Conservation (phyloP, 2,329 filamentous ascomycete species). For the Calycina marina region DNA sequence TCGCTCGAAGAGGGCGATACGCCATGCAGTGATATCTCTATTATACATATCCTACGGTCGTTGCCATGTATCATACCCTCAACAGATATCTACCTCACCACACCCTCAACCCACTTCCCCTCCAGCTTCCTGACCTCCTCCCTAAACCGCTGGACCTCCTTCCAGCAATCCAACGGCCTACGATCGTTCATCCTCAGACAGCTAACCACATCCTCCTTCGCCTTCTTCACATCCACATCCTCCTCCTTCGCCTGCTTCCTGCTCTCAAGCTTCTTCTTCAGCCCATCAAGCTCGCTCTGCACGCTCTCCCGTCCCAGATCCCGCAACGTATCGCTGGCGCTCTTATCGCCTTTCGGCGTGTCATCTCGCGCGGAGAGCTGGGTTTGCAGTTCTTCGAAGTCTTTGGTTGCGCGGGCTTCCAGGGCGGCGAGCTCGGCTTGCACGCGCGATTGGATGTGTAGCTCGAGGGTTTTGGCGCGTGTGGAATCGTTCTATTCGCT, state of each 20-base stretch:
- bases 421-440: conserved; percentile 72
- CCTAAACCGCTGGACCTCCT: conserved; percentile 85
- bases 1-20: too few species aligned
- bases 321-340: conserved; percentile 21
- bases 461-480: conserved; percentile 68
- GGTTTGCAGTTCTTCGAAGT: conserved; percentile 54
- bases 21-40: too few species aligned
- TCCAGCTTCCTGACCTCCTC: conserved; percentile 74
- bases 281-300: conserved; percentile 41
- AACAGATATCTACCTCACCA: conserved; percentile 62
- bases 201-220: conserved; percentile 60
- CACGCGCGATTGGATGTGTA: conserved; percentile 79
- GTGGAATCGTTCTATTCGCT: conserved; percentile 67
- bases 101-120: conserved; percentile 82
- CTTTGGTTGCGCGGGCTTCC: conserved; percentile 52
- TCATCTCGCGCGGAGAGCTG: conserved; percentile 32
- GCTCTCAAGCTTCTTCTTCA: conserved; percentile 43
- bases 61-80: background rate
- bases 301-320: conserved; percentile 32
- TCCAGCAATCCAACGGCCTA: conserved; percentile 84
- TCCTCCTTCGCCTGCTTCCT: conserved; percentile 53
- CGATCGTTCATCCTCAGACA: conserved; percentile 77
- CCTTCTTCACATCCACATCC: conserved; percentile 58
- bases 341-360: conserved; percentile 8
- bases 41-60: conserved; percentile 7